Evolutionary conservation across 192 early-diverging fungal species (phyloP).

Genomic region (Chytriomyces sp.): DNA sequence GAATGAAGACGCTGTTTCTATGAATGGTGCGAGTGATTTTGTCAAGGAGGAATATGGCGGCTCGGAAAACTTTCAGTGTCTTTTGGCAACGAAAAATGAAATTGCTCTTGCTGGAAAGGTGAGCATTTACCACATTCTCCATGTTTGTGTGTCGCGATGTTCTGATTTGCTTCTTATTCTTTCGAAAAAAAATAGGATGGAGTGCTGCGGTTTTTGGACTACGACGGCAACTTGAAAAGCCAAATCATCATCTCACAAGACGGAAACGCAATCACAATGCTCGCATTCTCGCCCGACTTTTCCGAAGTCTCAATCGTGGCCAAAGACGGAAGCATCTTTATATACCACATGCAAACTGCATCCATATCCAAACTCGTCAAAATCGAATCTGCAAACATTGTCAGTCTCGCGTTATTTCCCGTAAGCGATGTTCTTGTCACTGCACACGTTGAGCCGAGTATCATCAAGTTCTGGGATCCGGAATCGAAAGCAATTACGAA

Average conservation of each 20-base stretch:
- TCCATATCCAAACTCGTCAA: neutral
- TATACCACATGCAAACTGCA: slow-evolving; percentile 21
- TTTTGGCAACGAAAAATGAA: slow-evolving; percentile 40
- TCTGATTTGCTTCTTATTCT: neutral
- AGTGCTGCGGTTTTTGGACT: slow-evolving; percentile 33
- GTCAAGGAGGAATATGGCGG: slow-evolving; percentile 27
- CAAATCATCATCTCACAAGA: slow-evolving; percentile 14
- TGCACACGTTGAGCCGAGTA: slow-evolving; percentile 6
- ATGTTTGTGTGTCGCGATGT: neutral
- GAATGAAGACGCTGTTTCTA: neutral
- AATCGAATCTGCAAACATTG: slow-evolving; percentile 24
- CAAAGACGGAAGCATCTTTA: slow-evolving; percentile 28
- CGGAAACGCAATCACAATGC: slow-evolving; percentile 12
- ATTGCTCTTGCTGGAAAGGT: slow-evolving; percentile 53
- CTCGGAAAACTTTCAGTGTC: slow-evolving; percentile 29
- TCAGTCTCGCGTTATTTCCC: slow-evolving; percentile 27
- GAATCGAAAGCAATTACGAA: slow-evolving; percentile 16
- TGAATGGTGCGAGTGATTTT: slow-evolving; percentile 28
- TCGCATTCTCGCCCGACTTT: slow-evolving; percentile 55
- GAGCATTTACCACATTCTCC: neutral
- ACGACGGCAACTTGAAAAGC: slow-evolving; percentile 31
- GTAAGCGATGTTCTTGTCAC: slow-evolving; percentile 37
- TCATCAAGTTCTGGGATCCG: slow-evolving; percentile 43
- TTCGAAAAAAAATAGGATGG: slow-evolving; percentile 47
- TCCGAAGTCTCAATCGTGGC: slow-evolving; percentile 33